A percentile compares a stretch with the other conserved stretches of the same genome.
These are phyloP conservation scores for Phytomonas sp. DNA, from an alignment of 208 protist genomes.

Conservation along the genomic window DNA sequence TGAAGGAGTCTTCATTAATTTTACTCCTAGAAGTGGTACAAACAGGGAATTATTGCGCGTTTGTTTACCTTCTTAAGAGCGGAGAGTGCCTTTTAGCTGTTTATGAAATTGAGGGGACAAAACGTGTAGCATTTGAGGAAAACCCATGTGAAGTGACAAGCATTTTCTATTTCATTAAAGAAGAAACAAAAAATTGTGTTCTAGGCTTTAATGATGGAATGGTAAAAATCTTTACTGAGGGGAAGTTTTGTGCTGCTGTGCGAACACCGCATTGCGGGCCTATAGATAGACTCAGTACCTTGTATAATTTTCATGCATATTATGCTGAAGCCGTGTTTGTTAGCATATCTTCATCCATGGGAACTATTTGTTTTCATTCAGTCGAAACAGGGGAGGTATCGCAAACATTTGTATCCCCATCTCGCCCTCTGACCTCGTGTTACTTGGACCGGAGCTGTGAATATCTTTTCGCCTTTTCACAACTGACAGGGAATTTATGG, in stretches of 20 bases:
- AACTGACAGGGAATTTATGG: slow-evolving; percentile 54
- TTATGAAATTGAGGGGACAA: slow-evolving; percentile 13
- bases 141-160: slow-evolving; percentile 26
- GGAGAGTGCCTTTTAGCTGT: slow-evolving; percentile 26
- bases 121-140: slow-evolving; percentile 22
- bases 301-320: background rate
- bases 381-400: slow-evolving; percentile 33
- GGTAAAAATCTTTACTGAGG: slow-evolving; percentile 30
- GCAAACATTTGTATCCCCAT: slow-evolving; percentile 46
- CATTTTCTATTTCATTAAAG: slow-evolving; percentile 24
- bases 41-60: slow-evolving; percentile 14
- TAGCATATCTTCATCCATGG: slow-evolving; percentile 43
- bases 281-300: slow-evolving; percentile 19
- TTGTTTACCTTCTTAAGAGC: slow-evolving; percentile 22
- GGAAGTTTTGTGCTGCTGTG: slow-evolving; percentile 13
- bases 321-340: slow-evolving; percentile 40
- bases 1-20: background rate
- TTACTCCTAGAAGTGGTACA: slow-evolving; percentile 26
- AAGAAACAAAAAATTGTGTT: slow-evolving; percentile 16
- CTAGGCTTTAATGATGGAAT: slow-evolving; percentile 37
- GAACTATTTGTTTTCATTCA: slow-evolving; percentile 58
- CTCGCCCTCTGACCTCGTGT: slow-evolving; percentile 47
- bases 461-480: slow-evolving; percentile 51
- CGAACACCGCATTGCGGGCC: slow-evolving; percentile 30
- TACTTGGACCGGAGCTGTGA: slow-evolving; percentile 39